These are phyloP conservation scores for Candida krabiensis DNA, from an alignment of 805 yeast species.

Conservation along the genomic window DNA sequence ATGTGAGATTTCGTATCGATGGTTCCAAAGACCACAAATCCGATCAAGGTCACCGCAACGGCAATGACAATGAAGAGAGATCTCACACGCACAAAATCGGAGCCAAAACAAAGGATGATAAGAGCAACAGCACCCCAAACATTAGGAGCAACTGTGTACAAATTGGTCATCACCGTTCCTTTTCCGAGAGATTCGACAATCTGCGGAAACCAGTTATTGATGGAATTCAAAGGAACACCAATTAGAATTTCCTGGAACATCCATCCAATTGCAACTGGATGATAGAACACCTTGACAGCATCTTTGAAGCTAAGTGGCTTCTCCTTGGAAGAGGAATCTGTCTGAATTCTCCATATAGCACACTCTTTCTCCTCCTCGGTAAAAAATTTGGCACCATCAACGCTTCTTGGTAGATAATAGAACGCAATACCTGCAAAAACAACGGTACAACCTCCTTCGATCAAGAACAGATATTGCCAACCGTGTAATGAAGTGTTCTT, in stretches of 20 bases:
- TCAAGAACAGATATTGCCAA: constrained; percentile 48
- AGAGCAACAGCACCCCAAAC: constrained; percentile 45
- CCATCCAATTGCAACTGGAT: constrained; percentile 47
- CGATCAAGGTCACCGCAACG: constrained; percentile 40
- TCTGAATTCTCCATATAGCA: constrained; percentile 39
- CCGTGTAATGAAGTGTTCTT: constrained; percentile 37
- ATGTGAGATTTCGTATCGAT: constrained; percentile 39
- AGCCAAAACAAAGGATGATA: constrained; percentile 38
- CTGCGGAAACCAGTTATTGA: constrained; percentile 51
- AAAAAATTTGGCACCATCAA: constrained; percentile 37
- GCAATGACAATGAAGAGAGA: constrained; percentile 40
- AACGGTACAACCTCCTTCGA: constrained; percentile 45
- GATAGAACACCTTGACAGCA: constrained; percentile 43
- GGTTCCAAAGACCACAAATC: constrained; percentile 47
- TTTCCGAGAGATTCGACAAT: constrained; percentile 39
- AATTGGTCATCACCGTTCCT: constrained; percentile 40
- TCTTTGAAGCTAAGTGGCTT: constrained; percentile 38
- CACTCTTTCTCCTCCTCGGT: constrained; percentile 40
- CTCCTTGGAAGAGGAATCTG: constrained; percentile 44
- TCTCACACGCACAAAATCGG: constrained; percentile 41
- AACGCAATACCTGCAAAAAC: constrained; percentile 34
- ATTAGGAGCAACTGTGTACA: constrained; percentile 50
- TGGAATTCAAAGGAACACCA: constrained; percentile 51
- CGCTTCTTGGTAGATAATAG: constrained; percentile 38
- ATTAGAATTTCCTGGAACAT: constrained; percentile 42